Conservation (phyloP, 1,284 basidiomycete genomes). For the Pseudozyma pruni region DNA sequence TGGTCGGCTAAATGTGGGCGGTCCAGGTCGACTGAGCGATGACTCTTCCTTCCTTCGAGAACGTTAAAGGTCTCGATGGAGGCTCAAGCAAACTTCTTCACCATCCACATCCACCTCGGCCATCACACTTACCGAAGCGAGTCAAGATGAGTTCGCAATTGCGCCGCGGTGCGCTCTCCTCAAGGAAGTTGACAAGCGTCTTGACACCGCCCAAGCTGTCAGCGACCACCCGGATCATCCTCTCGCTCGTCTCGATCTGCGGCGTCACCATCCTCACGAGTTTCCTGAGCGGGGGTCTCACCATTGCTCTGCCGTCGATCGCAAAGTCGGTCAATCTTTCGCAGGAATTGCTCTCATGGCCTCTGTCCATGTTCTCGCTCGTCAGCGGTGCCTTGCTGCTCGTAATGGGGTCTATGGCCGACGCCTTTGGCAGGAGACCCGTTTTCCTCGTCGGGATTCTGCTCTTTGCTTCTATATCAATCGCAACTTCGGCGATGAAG, state of each 20-base stretch:
- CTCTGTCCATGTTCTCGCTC: constrained; percentile 73
- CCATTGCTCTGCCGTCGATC: constrained; percentile 76
- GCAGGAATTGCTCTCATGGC: constrained; percentile 74
- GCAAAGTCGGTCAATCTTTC: constrained; percentile 62
- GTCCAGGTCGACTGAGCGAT: too few relatives aligned
- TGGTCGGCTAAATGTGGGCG: too few relatives aligned
- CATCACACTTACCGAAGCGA: too few relatives aligned
- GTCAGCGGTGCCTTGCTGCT: constrained; percentile 74
- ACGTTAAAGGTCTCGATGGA: too few relatives aligned
- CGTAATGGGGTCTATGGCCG: constrained; percentile 69
- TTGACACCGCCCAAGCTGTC: constrained; percentile 32
- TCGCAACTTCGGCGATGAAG: constrained; percentile 64
- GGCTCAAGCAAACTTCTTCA: too few relatives aligned
- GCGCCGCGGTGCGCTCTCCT: constrained; percentile 24
- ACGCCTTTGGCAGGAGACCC: constrained; percentile 69
- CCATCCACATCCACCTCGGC: too few relatives aligned
- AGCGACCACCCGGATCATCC: constrained; percentile 20
- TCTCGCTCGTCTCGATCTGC: constrained; percentile 47
- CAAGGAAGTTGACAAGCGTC: constrained; percentile 22
- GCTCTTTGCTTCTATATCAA: constrained; percentile 62
- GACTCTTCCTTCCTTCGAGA: too few relatives aligned
- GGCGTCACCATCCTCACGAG: constrained; percentile 63
- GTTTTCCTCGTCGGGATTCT: constrained; percentile 70
- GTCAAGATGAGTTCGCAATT: constrained; percentile 22
- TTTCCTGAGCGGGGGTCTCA: constrained; percentile 69